These are phyloP conservation scores for Phytopythium montanum DNA, from an alignment of 352 stramenopile species.

Conservation along the genomic window DNA sequence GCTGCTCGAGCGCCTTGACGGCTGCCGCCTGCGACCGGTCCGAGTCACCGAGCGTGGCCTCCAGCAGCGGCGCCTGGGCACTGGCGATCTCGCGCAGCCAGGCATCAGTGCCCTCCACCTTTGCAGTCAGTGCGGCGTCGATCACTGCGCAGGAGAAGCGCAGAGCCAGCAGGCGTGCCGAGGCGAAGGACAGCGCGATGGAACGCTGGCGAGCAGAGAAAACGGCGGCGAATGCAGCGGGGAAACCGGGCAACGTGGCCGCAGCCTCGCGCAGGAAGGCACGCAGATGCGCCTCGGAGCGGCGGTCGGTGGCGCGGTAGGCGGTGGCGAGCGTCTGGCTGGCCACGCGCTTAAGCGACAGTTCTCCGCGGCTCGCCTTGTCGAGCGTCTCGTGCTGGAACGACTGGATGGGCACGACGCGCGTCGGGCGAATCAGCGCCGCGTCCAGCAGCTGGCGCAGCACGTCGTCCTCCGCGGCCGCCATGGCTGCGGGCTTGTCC, in stretches of 20 bases:
- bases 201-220: conserved; percentile 30
- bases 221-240: conserved; percentile 45
- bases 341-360: conserved; percentile 62
- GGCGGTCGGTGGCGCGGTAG: conserved; percentile 53
- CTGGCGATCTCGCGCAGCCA: conserved; percentile 51
- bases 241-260: conserved; percentile 34
- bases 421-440: conserved; percentile 41
- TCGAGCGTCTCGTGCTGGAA: conserved; percentile 67
- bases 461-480: conserved; percentile 48
- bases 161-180: conserved; percentile 48
- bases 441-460: conserved; percentile 57
- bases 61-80: conserved; percentile 49
- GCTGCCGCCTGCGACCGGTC: conserved; percentile 39
- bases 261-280: conserved; percentile 37
- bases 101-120: conserved; percentile 9
- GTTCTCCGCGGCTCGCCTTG: conserved; percentile 50
- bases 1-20: conserved; percentile 33
- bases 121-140: conserved; percentile 20
- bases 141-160: conserved; percentile 57
- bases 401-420: conserved; percentile 50
- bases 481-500: conserved; percentile 8
- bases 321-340: conserved; percentile 52
- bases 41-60: conserved; percentile 48
- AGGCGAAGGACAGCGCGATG: conserved; percentile 50
- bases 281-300: conserved; percentile 51